Percentiles rank a stretch among this genome's conserved stretches.
Conservation (phyloP, 2,329 filamentous ascomycete species). For the Phyllosticta citriasiana region DNA sequence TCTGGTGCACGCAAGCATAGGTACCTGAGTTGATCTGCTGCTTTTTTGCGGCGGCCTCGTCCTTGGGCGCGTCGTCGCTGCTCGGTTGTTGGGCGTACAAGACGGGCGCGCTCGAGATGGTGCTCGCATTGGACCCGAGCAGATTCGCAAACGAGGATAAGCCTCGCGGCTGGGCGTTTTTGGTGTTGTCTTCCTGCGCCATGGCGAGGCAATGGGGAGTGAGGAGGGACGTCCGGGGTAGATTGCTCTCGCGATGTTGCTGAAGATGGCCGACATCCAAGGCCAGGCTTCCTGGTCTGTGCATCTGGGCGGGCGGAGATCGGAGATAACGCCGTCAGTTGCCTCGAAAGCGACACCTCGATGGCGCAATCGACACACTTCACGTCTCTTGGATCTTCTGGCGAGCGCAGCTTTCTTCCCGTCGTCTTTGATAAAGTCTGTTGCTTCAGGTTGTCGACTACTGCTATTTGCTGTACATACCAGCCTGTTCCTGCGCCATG, state of each 20-base stretch:
- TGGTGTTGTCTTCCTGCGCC: conserved; percentile 5
- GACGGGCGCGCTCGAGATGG: conserved; percentile 69
- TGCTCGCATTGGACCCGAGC: conserved; percentile 51
- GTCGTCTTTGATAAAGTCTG: not conserved
- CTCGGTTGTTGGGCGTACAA: conserved; percentile 49
- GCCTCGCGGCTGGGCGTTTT: conserved; percentile 9
- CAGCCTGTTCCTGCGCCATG: conserved; percentile 28
- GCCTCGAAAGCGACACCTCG: not conserved
- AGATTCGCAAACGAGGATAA: conserved; percentile 80
- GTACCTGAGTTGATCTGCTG: conserved; percentile 54
- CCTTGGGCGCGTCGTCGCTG: conserved; percentile 39
- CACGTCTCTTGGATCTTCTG: no score
- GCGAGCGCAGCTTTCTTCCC: not conserved
- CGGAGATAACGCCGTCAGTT: not conserved
- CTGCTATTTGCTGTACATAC: not conserved
- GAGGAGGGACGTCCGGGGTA: not conserved
- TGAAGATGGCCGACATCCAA: not conserved
- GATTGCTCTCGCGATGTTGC: not conserved
- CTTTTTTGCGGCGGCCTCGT: conserved; percentile 42
- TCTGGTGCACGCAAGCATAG: conserved; percentile 22
- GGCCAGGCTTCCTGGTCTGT: not conserved
- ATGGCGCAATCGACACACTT: conserved; percentile 3
- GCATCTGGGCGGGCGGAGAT: not conserved
- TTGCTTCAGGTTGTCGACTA: not conserved
- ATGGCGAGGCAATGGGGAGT: not conserved